Percentiles rank a stretch among this genome's conserved stretches.
Evolutionary conservation across 495 filamentous ascomycete species (phyloP).

Genomic region (Evernia prunastri): DNA sequence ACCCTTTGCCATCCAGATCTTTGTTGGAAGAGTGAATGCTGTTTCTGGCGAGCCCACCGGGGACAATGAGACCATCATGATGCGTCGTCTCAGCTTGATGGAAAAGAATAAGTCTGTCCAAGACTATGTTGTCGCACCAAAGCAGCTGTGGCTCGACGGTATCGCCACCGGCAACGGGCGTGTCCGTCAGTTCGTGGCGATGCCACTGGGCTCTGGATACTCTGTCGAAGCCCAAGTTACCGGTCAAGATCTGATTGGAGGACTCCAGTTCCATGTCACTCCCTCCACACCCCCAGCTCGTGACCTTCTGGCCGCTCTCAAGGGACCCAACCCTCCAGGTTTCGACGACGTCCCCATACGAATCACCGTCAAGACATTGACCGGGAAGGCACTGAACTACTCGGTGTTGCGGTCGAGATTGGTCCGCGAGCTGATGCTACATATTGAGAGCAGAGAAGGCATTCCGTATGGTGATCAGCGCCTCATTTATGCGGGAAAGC

Average conservation of each 20-base stretch:
- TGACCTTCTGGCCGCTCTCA: not conserved
- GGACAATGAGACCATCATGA: conserved; percentile 28
- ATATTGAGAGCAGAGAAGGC: conserved; percentile 26
- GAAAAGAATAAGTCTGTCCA: conserved; percentile 29
- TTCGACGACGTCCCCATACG: not conserved
- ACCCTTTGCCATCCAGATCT: conserved; percentile 41
- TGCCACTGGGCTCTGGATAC: conserved; percentile 37
- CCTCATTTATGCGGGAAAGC: conserved; percentile 21
- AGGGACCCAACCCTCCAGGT: not conserved
- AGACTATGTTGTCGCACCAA: conserved; percentile 43
- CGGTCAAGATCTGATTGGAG: conserved; percentile 37
- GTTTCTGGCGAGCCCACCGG: conserved; percentile 37
- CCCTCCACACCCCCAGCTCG: conserved; percentile 24
- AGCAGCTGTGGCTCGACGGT: conserved; percentile 45
- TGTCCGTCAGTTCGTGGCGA: conserved; percentile 28
- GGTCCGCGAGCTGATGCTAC: conserved; percentile 28
- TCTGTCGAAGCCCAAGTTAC: conserved; percentile 45
- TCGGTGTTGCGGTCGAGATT: conserved; percentile 2
- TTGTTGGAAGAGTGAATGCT: conserved; percentile 43
- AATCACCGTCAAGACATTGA: conserved; percentile 29
- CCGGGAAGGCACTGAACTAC: conserved; percentile 25
- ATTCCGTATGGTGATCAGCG: conserved; percentile 26
- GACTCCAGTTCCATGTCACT: conserved; percentile 43
- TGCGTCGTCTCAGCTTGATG: conserved; percentile 19
- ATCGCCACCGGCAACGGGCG: conserved; percentile 28